A percentile compares a stretch with the other conserved stretches of the same genome.
Conservation (phyloP, 176 grass and related monocot species). For the Oryza coarctata region DNA sequence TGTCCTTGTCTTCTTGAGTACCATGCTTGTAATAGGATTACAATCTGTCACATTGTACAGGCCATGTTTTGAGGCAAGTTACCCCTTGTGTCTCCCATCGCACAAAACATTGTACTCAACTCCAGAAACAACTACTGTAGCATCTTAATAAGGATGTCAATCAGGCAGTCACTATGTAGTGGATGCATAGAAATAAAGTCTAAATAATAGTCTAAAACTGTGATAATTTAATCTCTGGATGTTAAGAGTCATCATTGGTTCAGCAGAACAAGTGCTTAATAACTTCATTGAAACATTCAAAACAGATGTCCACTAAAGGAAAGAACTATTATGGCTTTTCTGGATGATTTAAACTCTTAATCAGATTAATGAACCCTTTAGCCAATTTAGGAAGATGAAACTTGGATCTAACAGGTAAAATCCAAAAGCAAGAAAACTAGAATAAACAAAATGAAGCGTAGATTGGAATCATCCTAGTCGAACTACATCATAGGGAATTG, state of each 20-base stretch:
- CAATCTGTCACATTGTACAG: background rate
- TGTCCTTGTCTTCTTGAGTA: background rate
- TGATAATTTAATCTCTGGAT: background rate
- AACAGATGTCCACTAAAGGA: background rate
- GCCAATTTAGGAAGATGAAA: background rate
- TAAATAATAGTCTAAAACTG: background rate
- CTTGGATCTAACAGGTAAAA: background rate
- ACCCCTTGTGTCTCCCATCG: background rate
- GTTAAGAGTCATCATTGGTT: background rate
- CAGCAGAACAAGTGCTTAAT: background rate
- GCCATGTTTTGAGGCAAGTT: background rate
- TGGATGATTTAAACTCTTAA: background rate
- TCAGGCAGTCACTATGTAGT: background rate
- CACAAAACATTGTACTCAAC: background rate
- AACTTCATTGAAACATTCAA: background rate
- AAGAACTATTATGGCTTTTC: background rate
- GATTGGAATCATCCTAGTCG: background rate
- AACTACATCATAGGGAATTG: background rate
- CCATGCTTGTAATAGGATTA: background rate
- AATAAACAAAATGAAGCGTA: background rate
- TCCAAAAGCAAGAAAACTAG: background rate
- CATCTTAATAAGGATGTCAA: background rate
- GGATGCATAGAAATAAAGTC: background rate
- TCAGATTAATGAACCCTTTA: background rate
- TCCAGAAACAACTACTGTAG: background rate